Conservation (phyloP, 352 stramenopile genomes). For the Phytopythium litorale region DNA sequence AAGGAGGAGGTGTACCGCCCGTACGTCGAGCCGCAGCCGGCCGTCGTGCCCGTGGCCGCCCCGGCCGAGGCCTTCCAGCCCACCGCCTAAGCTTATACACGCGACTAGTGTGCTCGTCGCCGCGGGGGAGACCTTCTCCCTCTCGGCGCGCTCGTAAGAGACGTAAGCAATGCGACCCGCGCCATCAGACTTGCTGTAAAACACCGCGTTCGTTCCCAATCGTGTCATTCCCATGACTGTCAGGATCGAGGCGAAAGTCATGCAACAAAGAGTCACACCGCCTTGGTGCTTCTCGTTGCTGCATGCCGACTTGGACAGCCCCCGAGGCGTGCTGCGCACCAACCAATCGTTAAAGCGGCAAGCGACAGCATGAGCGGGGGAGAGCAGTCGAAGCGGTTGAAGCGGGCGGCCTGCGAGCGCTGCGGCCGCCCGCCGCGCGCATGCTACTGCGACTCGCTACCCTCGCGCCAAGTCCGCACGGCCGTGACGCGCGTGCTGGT, state of each 20-base stretch:
- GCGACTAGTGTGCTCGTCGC: constrained; percentile 2
- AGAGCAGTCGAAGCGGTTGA: neutral
- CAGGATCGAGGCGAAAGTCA: too few relatives aligned
- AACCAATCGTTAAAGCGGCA: neutral
- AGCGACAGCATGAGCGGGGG: neutral
- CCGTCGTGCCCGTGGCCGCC: constrained; percentile 34
- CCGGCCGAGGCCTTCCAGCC: constrained; percentile 37
- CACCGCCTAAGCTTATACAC: constrained; percentile 38
- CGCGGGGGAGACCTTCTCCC: too few relatives aligned
- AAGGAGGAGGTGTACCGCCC: constrained; percentile 94
- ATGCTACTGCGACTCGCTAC: constrained; percentile 60
- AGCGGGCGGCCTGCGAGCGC: constrained; percentile 33
- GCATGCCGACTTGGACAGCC: too few relatives aligned
- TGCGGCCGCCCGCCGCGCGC: constrained; percentile 40
- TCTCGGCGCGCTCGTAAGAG: neutral
- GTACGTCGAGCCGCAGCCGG: constrained; percentile 72
- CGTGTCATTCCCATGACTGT: too few relatives aligned
- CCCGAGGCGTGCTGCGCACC: too few relatives aligned
- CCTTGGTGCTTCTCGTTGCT: too few relatives aligned
- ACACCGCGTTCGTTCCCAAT: neutral
- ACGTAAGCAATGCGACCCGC: constrained; percentile 2
- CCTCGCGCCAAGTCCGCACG: constrained; percentile 17
- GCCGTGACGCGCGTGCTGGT: constrained; percentile 44
- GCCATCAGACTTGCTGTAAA: constrained; percentile 9
- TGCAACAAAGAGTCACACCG: too few relatives aligned